Conservation (phyloP, 495 filamentous ascomycete species). For the Entonaema liquescens region DNA sequence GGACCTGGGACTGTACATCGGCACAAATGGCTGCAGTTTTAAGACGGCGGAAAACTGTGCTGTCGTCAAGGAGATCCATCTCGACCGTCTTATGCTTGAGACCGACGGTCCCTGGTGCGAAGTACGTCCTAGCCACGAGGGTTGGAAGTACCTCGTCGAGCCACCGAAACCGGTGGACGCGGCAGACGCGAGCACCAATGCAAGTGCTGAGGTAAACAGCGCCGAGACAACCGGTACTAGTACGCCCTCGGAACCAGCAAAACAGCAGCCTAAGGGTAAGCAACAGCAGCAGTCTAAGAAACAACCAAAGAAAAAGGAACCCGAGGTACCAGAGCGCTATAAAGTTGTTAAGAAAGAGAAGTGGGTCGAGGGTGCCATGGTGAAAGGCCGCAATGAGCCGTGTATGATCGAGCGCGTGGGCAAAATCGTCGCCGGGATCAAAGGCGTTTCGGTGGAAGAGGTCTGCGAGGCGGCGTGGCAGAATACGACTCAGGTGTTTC, state of each 20-base stretch:
- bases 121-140: conserved; percentile 70
- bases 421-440: conserved; percentile 82
- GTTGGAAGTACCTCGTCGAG: conserved; percentile 62
- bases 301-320: conserved; percentile 52
- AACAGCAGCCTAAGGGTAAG: conserved; percentile 30
- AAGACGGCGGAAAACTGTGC: conserved; percentile 89
- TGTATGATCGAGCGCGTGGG: conserved; percentile 85
- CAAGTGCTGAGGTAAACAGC: conserved; percentile 19
- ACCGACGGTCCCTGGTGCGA: conserved; percentile 94
- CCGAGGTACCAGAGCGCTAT: conserved; percentile 57
- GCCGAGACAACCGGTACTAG: not conserved
- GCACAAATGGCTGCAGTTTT: conserved; percentile 90
- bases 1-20: conserved; percentile 79
- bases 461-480: conserved; percentile 87
- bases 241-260: conserved; percentile 2
- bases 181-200: no score
- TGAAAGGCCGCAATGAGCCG: conserved; percentile 94
- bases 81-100: conserved; percentile 84
- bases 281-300: conserved; percentile 50
- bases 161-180: conserved; percentile 19
- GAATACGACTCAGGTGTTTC: conserved; percentile 84
- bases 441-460: conserved; percentile 79
- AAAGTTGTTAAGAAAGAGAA: conserved; percentile 89
- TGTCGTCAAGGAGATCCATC: conserved; percentile 77
- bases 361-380: conserved; percentile 80